A percentile compares a stretch with the other conserved stretches of the same genome.
Evolutionary conservation across 768 basidiomycete genomes (phyloP).

Genomic region (Boletus eberwhitei): DNA sequence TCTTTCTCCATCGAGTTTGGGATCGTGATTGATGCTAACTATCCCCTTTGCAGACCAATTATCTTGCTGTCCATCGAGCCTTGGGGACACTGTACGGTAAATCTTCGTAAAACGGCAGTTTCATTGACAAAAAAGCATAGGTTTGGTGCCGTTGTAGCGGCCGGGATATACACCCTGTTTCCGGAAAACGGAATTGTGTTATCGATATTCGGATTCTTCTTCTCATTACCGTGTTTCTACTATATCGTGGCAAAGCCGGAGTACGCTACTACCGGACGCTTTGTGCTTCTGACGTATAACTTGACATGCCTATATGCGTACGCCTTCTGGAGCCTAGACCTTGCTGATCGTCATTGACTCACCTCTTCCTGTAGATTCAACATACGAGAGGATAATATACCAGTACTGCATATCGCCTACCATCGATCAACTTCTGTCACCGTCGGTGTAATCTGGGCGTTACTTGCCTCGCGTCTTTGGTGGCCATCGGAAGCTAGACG

Average conservation of each 20-base stretch:
- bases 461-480: conserved; percentile 84
- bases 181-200: conserved; percentile 73
- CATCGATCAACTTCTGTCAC: conserved; percentile 80
- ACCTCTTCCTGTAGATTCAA: conserved; percentile 60
- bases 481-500: conserved; percentile 94
- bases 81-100: conserved; percentile 74
- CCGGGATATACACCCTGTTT: conserved; percentile 67
- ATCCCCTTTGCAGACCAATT: conserved; percentile 64
- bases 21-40: conserved; percentile 11
- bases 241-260: conserved; percentile 77
- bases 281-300: conserved; percentile 86
- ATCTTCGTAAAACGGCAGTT: conserved; percentile 1
- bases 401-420: conserved; percentile 66
- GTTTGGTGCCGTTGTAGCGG: conserved; percentile 75
- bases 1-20: background rate
- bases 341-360: background rate
- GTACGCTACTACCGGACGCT: conserved; percentile 71
- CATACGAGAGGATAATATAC: conserved; percentile 57
- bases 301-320: conserved; percentile 74
- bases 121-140: conserved; percentile 36
- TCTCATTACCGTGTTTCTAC: conserved; percentile 93
- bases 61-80: conserved; percentile 76
- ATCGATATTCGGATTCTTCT: conserved; percentile 81
- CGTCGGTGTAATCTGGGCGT: conserved; percentile 85
- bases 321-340: conserved; percentile 16